These are phyloP conservation scores for Moelleriella libera DNA, from an alignment of 2,329 filamentous ascomycete genomes.

Conservation along the genomic window DNA sequence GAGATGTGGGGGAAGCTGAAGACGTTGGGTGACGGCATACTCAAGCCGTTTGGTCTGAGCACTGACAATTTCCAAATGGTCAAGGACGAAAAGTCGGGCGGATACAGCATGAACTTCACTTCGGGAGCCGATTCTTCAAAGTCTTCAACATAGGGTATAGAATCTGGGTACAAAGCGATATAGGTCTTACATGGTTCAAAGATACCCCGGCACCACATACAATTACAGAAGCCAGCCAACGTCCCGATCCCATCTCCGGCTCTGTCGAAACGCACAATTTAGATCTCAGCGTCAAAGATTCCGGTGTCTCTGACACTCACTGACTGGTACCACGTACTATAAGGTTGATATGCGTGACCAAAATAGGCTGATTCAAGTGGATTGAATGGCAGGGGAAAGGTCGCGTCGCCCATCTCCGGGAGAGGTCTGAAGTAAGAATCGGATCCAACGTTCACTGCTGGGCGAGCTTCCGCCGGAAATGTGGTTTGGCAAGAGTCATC, in stretches of 20 bases:
- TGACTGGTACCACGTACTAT: constrained; percentile 69
- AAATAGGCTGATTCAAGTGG: constrained; percentile 67
- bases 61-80: constrained; percentile 93
- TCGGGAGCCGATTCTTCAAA: constrained; percentile 12
- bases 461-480: not conserved
- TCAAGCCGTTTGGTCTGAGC: constrained; percentile 86
- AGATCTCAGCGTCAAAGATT: not conserved
- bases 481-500: not conserved
- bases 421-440: not conserved
- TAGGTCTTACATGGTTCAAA: no score
- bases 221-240: no score
- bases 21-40: constrained; percentile 75
- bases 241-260: no score
- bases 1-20: constrained; percentile 99
- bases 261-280: not conserved
- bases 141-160: not conserved
- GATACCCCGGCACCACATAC: no score
- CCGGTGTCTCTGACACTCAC: not conserved
- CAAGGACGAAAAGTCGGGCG: constrained; percentile 77
- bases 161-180: no score
- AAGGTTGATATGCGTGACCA: constrained; percentile 63
- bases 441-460: not conserved
- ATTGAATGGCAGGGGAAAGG: constrained; percentile 31
- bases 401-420: not conserved
- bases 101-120: constrained; percentile 86